Evolutionary conservation across 1,139 yeast species (phyloP).

Genomic region (Hemisphaericaspora subhashii): DNA sequence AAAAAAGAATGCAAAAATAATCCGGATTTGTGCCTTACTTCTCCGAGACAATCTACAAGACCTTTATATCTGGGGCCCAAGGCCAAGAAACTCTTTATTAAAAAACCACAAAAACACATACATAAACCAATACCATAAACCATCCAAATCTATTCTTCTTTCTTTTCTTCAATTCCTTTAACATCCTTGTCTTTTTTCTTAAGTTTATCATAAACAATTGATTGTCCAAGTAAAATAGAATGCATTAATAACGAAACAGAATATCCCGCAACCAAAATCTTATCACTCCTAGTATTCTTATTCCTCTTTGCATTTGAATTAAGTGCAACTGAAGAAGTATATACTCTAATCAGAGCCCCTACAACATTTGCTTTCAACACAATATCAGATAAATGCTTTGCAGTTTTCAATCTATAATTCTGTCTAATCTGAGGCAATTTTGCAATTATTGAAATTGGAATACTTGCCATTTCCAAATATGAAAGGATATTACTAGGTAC

Average conservation of each 20-base stretch:
- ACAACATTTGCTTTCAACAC: constrained; percentile 56
- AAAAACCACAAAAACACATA: too few species aligned
- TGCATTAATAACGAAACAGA: constrained; percentile 34
- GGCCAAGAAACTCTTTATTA: too few species aligned
- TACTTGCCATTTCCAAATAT: constrained; percentile 48
- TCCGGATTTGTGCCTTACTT: background rate
- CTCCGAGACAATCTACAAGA: background rate
- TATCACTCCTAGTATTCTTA: constrained; percentile 20
- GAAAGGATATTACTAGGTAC: constrained; percentile 34
- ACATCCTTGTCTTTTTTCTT: constrained; percentile 10
- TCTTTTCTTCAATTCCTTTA: constrained; percentile 9
- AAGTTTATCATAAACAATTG: constrained; percentile 25
- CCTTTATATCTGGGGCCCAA: too few species aligned
- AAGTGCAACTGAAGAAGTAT: constrained; percentile 49
- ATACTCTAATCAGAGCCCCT: constrained; percentile 58
- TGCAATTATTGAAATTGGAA: constrained; percentile 53
- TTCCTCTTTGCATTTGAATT: constrained; percentile 22
- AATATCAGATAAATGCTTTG: constrained; percentile 54
- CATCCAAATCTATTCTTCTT: constrained; percentile 8
- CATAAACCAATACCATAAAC: too few species aligned
- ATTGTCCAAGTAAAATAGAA: constrained; percentile 34
- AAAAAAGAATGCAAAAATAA: too few species aligned
- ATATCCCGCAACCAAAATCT: constrained; percentile 38
- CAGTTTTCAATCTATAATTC: constrained; percentile 49
- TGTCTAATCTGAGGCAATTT: constrained; percentile 57